Percentiles rank a stretch among this genome's conserved stretches.
phyloP scores from a whole-genome alignment of 371 early-diverging fungal genomes.

The Mortierella sp. region DNA sequence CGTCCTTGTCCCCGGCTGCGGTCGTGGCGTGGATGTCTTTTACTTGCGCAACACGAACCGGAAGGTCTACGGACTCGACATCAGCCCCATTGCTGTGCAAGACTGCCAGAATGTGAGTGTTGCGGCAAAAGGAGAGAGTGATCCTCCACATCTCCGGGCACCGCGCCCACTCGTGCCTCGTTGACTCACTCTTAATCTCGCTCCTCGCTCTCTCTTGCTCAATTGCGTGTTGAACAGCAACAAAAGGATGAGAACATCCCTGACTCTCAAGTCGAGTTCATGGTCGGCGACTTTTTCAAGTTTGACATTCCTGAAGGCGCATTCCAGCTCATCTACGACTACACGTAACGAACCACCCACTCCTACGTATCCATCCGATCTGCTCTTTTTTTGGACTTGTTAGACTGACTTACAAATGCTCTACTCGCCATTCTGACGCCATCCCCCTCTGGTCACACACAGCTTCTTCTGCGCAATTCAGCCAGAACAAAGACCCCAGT shows the following conservation, averaged over 20 bases:
- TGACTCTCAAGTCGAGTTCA: constrained; percentile 62
- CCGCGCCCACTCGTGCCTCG: no score
- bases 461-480: constrained; percentile 87
- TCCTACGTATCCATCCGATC: background rate
- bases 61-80: constrained; percentile 76
- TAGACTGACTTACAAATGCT: background rate
- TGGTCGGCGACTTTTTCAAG: constrained; percentile 78
- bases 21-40: constrained; percentile 83
- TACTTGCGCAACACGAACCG: constrained; percentile 68
- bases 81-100: constrained; percentile 74
- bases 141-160: no score
- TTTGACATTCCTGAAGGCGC: constrained; percentile 64
- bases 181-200: background rate
- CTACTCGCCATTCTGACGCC: background rate
- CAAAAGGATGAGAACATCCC: constrained; percentile 54
- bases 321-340: constrained; percentile 85
- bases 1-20: constrained; percentile 89
- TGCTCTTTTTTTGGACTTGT: no score
- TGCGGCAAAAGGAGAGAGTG: no score
- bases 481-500: constrained; percentile 71
- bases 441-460: background rate
- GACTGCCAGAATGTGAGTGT: constrained; percentile 46
- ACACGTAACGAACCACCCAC: constrained; percentile 65
- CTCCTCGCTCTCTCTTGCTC: background rate
- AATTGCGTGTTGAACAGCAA: constrained; percentile 20